These are phyloP conservation scores for Tetrapyrgos nigripes DNA, from an alignment of 1,284 basidiomycete genomes.

Conservation along the genomic window DNA sequence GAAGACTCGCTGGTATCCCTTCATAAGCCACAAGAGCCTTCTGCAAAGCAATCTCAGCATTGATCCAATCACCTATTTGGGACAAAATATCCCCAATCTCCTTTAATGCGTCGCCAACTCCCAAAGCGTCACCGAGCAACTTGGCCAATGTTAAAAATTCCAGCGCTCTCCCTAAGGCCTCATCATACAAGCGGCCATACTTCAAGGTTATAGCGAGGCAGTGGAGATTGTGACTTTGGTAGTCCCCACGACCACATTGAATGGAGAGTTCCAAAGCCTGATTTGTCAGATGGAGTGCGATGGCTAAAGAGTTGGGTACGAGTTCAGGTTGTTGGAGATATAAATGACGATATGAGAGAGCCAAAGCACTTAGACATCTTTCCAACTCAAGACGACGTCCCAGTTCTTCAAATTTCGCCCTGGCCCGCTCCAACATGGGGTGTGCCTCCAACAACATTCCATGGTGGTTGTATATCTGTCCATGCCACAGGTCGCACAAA, in stretches of 20 bases:
- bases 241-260: background rate
- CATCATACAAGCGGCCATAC: background rate
- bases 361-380: background rate
- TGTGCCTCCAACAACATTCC: background rate
- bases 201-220: background rate
- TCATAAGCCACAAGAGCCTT: background rate
- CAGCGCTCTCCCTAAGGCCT: background rate
- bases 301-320: too few relatives aligned
- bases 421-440: background rate
- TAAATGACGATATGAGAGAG: background rate
- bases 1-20: background rate
- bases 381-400: background rate
- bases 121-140: background rate
- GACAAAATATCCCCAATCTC: background rate
- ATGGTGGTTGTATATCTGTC: background rate
- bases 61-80: background rate
- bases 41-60: background rate
- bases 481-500: background rate
- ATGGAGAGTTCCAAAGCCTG: background rate
- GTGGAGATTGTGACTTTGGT: background rate
- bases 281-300: background rate
- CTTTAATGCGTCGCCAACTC: background rate
- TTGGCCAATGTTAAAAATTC: background rate
- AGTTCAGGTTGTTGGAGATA: too few relatives aligned
- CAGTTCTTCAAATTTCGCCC: background rate